Percentiles rank a stretch among this genome's conserved stretches.
These are phyloP conservation scores for Vaccinium vitisidaea DNA, from an alignment of 148 eudicot species.

Conservation along the genomic window DNA sequence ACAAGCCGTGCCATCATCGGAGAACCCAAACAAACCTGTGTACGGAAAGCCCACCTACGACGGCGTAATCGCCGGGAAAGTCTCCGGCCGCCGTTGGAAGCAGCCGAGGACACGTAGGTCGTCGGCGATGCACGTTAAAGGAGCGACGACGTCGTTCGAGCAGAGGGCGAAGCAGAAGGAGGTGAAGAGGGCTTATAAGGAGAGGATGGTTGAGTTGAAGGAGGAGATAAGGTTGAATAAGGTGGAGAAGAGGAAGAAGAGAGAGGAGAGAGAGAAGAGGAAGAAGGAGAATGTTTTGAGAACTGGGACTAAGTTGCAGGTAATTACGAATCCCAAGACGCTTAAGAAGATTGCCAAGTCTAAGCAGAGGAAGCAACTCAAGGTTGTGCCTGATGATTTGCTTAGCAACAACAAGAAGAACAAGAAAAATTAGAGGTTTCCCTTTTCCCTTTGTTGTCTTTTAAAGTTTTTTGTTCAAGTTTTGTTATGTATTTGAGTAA, in stretches of 20 bases:
- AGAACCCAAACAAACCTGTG: slow-evolving; percentile 60
- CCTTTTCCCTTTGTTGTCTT: background rate
- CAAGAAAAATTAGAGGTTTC: background rate
- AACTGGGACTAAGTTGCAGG: slow-evolving; percentile 83
- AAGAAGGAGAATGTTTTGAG: slow-evolving; percentile 63
- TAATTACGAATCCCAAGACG: slow-evolving; percentile 77
- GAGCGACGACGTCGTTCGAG: slow-evolving; percentile 36
- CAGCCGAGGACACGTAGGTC: slow-evolving; percentile 56
- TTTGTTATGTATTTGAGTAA: background rate
- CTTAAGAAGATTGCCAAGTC: slow-evolving; percentile 81
- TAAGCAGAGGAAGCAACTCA: slow-evolving; percentile 69
- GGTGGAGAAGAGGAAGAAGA: slow-evolving; percentile 58
- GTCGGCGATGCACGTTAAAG: slow-evolving; percentile 55
- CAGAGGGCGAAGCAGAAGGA: slow-evolving; percentile 49
- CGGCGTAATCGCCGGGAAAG: slow-evolving; percentile 87
- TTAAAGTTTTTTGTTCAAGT: background rate
- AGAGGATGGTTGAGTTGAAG: slow-evolving; percentile 68
- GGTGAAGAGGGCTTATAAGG: slow-evolving; percentile 77
- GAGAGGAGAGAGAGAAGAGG: slow-evolving; percentile 67
- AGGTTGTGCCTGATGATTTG: slow-evolving; percentile 73
- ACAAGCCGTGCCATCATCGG: slow-evolving; percentile 51
- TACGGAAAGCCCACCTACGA: slow-evolving; percentile 81
- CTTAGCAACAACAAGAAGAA: slow-evolving; percentile 21
- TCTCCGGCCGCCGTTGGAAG: slow-evolving; percentile 85
- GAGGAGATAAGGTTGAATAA: slow-evolving; percentile 60